Conservation (phyloP, 768 basidiomycete species). For the Scleroderma citrinum region DNA sequence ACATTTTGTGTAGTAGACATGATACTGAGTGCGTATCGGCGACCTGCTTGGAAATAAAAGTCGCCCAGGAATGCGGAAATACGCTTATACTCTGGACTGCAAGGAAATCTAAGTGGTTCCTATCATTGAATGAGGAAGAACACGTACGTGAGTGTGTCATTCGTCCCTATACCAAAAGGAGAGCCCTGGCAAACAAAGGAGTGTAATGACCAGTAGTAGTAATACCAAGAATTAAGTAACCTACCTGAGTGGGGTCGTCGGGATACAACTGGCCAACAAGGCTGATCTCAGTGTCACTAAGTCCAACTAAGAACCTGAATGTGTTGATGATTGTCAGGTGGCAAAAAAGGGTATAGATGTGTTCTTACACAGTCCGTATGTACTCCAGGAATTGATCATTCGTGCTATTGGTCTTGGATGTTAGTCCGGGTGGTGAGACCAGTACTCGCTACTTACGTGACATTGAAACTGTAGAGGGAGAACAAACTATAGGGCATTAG, state of each 20-base stretch:
- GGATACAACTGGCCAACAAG: constrained; percentile 3
- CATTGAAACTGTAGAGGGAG: constrained; percentile 12
- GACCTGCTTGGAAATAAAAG: constrained; percentile 25
- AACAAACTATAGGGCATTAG: constrained; percentile 5
- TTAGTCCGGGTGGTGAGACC: not conserved
- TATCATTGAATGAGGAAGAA: not conserved
- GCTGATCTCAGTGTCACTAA: not conserved
- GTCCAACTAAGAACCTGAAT: constrained; percentile 2
- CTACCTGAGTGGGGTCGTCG: constrained; percentile 2
- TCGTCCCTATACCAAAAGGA: constrained; percentile 21
- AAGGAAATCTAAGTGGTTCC: not conserved
- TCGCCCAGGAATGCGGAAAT: constrained; percentile 35
- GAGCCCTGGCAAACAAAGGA: constrained; percentile 10
- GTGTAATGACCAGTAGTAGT: not conserved
- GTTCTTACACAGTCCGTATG: constrained; percentile 2
- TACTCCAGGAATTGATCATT: constrained; percentile 8
- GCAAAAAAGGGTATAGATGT: not conserved
- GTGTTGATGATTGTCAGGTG: not conserved
- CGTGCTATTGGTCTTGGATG: not conserved
- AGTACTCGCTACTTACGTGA: constrained; percentile 14
- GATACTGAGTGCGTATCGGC: constrained; percentile 5
- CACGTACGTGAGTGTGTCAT: constrained; percentile 7
- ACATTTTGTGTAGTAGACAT: constrained; percentile 10
- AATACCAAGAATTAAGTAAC: not conserved
- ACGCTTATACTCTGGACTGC: constrained; percentile 36